Evolutionary conservation across 2,329 filamentous ascomycete species (phyloP).

Genomic region (Ophiosphaerella herpotricha): DNA sequence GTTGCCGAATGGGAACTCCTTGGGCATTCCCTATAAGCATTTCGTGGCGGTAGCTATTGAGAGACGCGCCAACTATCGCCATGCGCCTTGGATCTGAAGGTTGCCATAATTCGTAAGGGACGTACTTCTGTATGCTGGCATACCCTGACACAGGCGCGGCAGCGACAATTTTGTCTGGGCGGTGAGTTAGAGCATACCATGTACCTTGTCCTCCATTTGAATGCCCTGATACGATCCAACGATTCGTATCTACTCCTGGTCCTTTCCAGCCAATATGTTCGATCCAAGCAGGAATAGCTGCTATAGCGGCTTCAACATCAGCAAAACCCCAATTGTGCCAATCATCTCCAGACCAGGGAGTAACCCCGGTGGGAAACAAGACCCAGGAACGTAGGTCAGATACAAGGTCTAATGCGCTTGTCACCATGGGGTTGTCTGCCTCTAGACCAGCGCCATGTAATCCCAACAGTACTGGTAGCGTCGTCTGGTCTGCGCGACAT

Average conservation of each 20-base stretch:
- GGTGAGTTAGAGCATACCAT: conserved; percentile 62
- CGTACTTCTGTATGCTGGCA: conserved; percentile 63
- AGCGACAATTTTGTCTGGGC: conserved; percentile 61
- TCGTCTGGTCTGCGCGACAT: conserved; percentile 20
- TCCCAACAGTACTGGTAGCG: conserved; percentile 55
- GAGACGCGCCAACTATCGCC: conserved; percentile 54
- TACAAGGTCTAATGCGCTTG: conserved; percentile 55
- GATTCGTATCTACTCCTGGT: conserved; percentile 49
- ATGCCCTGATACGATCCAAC: conserved; percentile 61
- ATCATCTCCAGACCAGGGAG: conserved; percentile 64
- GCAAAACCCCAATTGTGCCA: conserved; percentile 65
- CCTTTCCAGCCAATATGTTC: conserved; percentile 54
- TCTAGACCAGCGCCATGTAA: conserved; percentile 64
- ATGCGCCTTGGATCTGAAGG: conserved; percentile 57
- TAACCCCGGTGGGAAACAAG: conserved; percentile 61
- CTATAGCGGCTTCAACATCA: conserved; percentile 60
- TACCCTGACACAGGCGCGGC: conserved; percentile 64
- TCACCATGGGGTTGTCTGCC: conserved; percentile 53
- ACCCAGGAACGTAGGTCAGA: conserved; percentile 61
- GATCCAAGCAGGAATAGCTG: conserved; percentile 58
- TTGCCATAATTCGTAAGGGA: conserved; percentile 62
- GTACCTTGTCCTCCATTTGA: conserved; percentile 65
- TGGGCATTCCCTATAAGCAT: conserved; percentile 57
- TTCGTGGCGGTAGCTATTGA: conserved; percentile 61
- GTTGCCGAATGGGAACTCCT: conserved; percentile 59